phyloP scores from a whole-genome alignment of 352 stramenopile genomes.

The Globisporangium ultimum region DNA sequence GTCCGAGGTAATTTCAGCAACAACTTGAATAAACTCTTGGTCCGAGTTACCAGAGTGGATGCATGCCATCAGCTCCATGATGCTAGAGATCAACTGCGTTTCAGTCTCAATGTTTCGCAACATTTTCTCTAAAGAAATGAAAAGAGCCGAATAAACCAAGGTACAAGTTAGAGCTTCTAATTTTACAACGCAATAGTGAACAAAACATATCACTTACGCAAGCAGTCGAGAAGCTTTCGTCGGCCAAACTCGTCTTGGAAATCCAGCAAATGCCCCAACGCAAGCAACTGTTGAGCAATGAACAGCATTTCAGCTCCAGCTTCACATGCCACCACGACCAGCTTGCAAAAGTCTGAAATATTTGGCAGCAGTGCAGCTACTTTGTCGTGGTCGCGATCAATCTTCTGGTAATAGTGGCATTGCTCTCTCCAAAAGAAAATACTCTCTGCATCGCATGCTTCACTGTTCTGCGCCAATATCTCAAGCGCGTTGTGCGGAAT shows the following conservation, averaged over 20 bases:
- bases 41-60: slow-evolving; percentile 67
- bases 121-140: slow-evolving; percentile 39
- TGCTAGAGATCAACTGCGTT: slow-evolving; percentile 47
- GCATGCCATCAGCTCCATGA: slow-evolving; percentile 77
- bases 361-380: slow-evolving; percentile 48
- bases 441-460: slow-evolving; percentile 40
- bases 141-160: slow-evolving; percentile 2
- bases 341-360: slow-evolving; percentile 69
- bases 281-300: slow-evolving; percentile 64
- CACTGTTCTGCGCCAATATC: slow-evolving; percentile 36
- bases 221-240: slow-evolving; percentile 55
- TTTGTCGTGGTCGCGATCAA: slow-evolving; percentile 57
- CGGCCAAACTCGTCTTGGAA: slow-evolving; percentile 81
- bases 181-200: too few relatives aligned
- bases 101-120: slow-evolving; percentile 57
- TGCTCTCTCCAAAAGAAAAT: slow-evolving; percentile 84
- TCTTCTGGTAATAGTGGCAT: slow-evolving; percentile 66
- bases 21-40: slow-evolving; percentile 74
- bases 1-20: slow-evolving; percentile 75
- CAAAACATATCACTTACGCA: slow-evolving; percentile 33
- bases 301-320: slow-evolving; percentile 51
- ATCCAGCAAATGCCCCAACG: slow-evolving; percentile 60
- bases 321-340: slow-evolving; percentile 48
- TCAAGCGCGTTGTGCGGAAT: slow-evolving; percentile 44
- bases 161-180: too few relatives aligned